A percentile compares a stretch with the other conserved stretches of the same genome.
These are phyloP conservation scores for Melocanna baccifera DNA, from an alignment of 176 grass and related monocot species.

Conservation along the genomic window DNA sequence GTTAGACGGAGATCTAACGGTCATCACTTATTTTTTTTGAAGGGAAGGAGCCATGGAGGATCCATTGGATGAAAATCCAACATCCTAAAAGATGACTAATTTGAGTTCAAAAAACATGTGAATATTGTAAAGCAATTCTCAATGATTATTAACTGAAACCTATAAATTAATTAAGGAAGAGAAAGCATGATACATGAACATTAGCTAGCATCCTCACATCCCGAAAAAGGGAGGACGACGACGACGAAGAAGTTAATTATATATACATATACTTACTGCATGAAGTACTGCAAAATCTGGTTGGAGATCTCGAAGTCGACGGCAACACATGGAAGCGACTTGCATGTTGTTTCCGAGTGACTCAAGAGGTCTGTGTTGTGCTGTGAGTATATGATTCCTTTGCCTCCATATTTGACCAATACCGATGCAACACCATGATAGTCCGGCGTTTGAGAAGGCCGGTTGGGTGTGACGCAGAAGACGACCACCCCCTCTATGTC, in stretches of 20 bases:
- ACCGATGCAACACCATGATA: not conserved
- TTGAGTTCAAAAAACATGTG: too few species aligned
- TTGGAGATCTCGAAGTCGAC: conserved; percentile 21
- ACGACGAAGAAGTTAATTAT: not conserved
- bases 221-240: too few species aligned
- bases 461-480: not conserved
- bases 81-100: too few species aligned
- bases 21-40: too few species aligned
- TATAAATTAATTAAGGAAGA: too few species aligned
- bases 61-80: too few species aligned
- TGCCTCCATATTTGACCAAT: not conserved
- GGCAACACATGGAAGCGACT: not conserved
- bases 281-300: not conserved
- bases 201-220: too few species aligned
- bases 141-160: not conserved
- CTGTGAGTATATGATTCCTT: conserved; percentile 28
- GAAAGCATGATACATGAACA: too few species aligned
- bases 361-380: not conserved
- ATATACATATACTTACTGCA: not conserved
- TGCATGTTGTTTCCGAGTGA: fast-evolving
- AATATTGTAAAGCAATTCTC: too few species aligned
- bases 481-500: not conserved
- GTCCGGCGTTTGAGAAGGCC: fast-evolving
- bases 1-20: too few species aligned
- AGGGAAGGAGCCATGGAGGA: too few species aligned